phyloP scores from a whole-genome alignment of 768 basidiomycete species.

The Trametopsis cervina region DNA sequence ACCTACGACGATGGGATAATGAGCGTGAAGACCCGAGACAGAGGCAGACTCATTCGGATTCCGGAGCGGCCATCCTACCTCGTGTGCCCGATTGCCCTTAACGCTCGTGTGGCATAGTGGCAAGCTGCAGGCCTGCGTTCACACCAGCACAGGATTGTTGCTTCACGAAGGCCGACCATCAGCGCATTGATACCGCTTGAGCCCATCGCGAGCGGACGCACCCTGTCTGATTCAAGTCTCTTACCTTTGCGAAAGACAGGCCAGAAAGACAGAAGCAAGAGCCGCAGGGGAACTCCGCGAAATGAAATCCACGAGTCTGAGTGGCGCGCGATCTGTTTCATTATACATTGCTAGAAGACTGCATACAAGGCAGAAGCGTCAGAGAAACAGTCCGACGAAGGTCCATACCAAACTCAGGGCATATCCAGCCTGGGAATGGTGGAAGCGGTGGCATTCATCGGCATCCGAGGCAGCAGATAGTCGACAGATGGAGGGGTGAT shows the following conservation, averaged over 20 bases:
- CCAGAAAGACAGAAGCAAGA: background rate
- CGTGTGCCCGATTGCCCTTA: slow-evolving; percentile 2
- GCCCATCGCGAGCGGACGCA: background rate
- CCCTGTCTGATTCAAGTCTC: background rate
- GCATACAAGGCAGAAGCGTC: background rate
- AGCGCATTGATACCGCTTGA: background rate
- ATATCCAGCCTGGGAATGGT: background rate
- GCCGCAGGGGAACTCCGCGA: background rate
- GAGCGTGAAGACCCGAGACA: background rate
- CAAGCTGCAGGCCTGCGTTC: too few relatives aligned
- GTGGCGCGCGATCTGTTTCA: background rate
- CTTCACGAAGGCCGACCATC: background rate
- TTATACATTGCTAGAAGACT: background rate
- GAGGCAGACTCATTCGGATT: slow-evolving; percentile 8
- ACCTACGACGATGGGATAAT: background rate
- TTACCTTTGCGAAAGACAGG: too few relatives aligned
- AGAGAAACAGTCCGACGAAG: background rate
- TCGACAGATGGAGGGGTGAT: too few relatives aligned
- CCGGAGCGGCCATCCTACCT: slow-evolving; percentile 16
- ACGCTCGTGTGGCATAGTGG: too few relatives aligned
- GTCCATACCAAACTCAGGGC: background rate
- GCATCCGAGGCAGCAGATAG: too few relatives aligned
- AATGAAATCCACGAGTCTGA: background rate
- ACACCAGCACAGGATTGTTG: too few relatives aligned
- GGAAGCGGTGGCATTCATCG: too few relatives aligned